A percentile compares a stretch with the other conserved stretches of the same genome.
Evolutionary conservation across 805 yeast species (phyloP).

Genomic region (Pichia occidentalis): DNA sequence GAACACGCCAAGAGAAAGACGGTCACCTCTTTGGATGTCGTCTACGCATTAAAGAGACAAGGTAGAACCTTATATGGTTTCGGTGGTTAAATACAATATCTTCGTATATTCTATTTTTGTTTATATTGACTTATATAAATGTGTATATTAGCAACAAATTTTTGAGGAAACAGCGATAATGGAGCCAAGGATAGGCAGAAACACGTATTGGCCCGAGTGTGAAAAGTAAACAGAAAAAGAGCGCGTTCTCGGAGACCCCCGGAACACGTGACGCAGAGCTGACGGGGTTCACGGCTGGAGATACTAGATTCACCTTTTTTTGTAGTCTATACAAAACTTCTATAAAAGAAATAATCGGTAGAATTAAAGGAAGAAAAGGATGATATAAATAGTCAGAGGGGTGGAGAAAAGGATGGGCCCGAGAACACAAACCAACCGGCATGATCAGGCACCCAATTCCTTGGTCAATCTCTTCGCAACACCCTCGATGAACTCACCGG

Average conservation of each 20-base stretch:
- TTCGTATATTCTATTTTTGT: neutral
- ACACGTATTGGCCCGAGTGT: too few species aligned
- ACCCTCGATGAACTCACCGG: slow-evolving; percentile 83
- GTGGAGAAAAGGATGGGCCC: too few species aligned
- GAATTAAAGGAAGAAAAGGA: too few species aligned
- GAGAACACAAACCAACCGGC: neutral
- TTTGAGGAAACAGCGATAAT: too few species aligned
- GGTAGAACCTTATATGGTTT: slow-evolving; percentile 99
- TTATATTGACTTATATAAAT: slow-evolving; percentile 1
- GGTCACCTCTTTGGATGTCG: slow-evolving; percentile 97
- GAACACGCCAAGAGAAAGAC: slow-evolving; percentile 99
- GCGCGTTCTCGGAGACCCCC: too few species aligned
- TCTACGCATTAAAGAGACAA: slow-evolving; percentile 99
- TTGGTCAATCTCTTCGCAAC: slow-evolving; percentile 59
- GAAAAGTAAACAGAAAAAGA: neutral
- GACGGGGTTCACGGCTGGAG: too few species aligned
- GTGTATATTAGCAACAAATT: slow-evolving; percentile 11
- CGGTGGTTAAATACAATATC: slow-evolving; percentile 71
- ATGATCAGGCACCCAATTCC: slow-evolving; percentile 17
- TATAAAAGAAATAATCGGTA: neutral
- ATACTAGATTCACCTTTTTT: too few species aligned
- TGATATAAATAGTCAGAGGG: too few species aligned
- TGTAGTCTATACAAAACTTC: slow-evolving; percentile 4
- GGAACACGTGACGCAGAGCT: too few species aligned
- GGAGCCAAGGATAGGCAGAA: too few species aligned